Evolutionary conservation across 441 rosid genomes (phyloP), one percentile per base, ranked within the genome.

Genomic region (Populus hybrid): DNA sequence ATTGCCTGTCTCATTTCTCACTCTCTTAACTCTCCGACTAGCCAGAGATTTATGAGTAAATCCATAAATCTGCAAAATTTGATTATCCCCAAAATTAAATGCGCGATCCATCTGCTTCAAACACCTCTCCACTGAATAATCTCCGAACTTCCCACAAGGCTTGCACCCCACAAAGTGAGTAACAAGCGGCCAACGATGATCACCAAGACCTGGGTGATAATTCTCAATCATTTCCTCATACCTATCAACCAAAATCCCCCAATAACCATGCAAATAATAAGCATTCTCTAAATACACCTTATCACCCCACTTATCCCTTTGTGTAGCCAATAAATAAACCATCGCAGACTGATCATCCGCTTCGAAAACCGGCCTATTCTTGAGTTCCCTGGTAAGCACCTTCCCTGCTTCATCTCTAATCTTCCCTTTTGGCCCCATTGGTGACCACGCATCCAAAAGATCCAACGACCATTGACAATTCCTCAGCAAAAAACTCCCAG

Each of bases 161-260:
- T 89, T 87, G 77, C 92, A 89, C 35, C 92, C 92, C 78, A 93
- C 97, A 50, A 95, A 95, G 83, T 95, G 99, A 36, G 99, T 93
- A 23, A 95, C 97, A 0, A 95, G 82, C 0, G 99, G 99, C 99
- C 99, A 95, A 0, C 97, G 79, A 73, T 89, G 93, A 79, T 93
- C 99, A 1, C 99, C 98, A 14, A 89, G 80, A 57, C 98, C 99
- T 0, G 96, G 95, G 74, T 87, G 95, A 76, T 91, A 87, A 76
- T 91, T 95, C 88, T 90, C 90, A 10, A 91, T 92, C 97, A 90
- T 93, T 79, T 92, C 94, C 88, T 95, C 98, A 14, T 89, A 91
- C 73, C 89, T 82, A 84, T 95, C 97, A 12, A 93, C 99, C 87
- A 93, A 84, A 77, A 91, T 89, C 61, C 95, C 97, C 98, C 97